These are phyloP conservation scores for Calonectria fujianensis DNA, from an alignment of 2,329 filamentous ascomycete species.

Conservation along the genomic window DNA sequence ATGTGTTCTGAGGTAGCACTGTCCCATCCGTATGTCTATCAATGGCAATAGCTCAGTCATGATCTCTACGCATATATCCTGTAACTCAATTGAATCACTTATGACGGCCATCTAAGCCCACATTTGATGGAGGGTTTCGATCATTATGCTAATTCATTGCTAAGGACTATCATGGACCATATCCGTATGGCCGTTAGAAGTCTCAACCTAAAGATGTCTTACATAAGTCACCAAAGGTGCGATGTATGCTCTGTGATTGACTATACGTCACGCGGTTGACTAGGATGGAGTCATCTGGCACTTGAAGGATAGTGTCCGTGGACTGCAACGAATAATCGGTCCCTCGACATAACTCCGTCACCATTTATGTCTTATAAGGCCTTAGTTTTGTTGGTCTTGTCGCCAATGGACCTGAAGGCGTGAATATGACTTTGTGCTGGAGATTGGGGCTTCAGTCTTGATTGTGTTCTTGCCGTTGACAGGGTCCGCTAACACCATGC, in stretches of 20 bases:
- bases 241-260: no score
- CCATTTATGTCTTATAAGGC: not conserved
- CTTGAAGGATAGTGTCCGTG: not conserved
- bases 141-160: not conserved
- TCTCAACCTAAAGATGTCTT: no score
- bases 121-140: not conserved
- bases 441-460: not conserved
- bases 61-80: not conserved
- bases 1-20: no score
- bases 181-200: no score
- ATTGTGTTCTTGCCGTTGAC: not conserved
- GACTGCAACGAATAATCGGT: not conserved
- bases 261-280: no score
- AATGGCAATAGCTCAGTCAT: not conserved
- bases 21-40: not conserved
- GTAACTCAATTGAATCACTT: not conserved
- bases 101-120: not conserved
- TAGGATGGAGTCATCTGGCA: no score
- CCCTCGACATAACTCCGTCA: not conserved
- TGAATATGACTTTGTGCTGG: not conserved
- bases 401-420: not conserved
- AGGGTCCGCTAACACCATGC: not conserved
- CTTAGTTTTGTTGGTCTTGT: not conserved
- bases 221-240: no score
- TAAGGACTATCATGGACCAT: not conserved